These are phyloP conservation scores for Vickermania ingenoplastis DNA, from an alignment of 208 protist genomes.

Conservation along the genomic window DNA sequence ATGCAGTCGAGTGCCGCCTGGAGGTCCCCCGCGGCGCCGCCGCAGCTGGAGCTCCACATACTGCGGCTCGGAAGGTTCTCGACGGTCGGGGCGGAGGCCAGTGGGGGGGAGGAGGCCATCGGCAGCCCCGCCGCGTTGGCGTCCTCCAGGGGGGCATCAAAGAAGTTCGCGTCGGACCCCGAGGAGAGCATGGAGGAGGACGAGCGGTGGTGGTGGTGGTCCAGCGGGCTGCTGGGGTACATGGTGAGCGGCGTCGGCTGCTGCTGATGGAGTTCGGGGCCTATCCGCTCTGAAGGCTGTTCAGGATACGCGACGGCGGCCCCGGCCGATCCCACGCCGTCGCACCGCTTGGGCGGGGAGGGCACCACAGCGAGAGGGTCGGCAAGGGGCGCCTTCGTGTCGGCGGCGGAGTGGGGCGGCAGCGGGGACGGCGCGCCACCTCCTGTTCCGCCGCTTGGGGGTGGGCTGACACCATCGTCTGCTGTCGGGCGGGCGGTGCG, in stretches of 20 bases:
- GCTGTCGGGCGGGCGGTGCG: too few relatives aligned
- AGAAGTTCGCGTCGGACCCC: neutral
- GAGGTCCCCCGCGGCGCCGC: neutral
- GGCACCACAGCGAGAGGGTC: neutral
- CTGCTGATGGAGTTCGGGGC: neutral
- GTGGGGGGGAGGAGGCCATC: neutral
- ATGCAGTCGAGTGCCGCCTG: neutral
- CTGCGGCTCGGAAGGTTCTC: too few relatives aligned
- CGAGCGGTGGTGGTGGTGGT: too few relatives aligned
- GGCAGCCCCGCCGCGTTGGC: neutral
- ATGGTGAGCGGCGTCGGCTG: neutral
- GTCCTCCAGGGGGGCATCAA: neutral
- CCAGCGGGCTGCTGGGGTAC: too few relatives aligned
- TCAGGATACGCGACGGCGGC: neutral
- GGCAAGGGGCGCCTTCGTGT: neutral
- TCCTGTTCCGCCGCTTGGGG: too few relatives aligned
- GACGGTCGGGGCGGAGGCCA: neutral
- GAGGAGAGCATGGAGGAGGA: neutral
- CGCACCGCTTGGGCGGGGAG: neutral
- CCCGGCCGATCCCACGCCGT: neutral
- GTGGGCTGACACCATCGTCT: too few relatives aligned
- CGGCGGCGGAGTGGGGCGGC: neutral
- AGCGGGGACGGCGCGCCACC: neutral
- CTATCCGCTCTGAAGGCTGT: neutral
- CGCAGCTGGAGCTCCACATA: neutral